Evolutionary conservation across 345 rosid species (phyloP).

Genomic region (Citrus reticulata): DNA sequence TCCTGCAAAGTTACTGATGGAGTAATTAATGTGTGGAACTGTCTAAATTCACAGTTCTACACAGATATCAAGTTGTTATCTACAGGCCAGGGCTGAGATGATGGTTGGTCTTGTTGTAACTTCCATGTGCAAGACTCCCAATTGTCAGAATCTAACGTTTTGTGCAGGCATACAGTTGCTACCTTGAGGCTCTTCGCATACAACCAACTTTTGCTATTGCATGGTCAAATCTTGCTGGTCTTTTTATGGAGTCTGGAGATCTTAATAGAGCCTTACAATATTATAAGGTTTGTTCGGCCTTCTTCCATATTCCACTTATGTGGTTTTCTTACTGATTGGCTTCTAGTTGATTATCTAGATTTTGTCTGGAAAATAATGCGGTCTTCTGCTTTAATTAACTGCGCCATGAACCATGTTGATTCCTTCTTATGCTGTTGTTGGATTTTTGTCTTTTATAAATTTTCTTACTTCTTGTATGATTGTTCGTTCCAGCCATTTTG

Average conservation of each 20-base stretch:
- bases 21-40: slow-evolving; percentile 62
- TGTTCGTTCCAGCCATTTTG: background rate
- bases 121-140: slow-evolving; percentile 63
- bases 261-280: slow-evolving; percentile 88
- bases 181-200: slow-evolving; percentile 89
- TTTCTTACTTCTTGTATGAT: background rate
- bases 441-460: background rate
- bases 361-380: background rate
- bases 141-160: slow-evolving; percentile 72
- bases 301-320: background rate
- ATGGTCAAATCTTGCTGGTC: slow-evolving; percentile 99
- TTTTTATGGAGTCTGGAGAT: slow-evolving; percentile 98
- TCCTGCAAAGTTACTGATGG: slow-evolving; percentile 57
- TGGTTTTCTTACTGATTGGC: background rate
- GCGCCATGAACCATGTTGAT: background rate
- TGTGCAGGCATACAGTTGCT: slow-evolving; percentile 99
- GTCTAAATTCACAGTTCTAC: slow-evolving; percentile 56
- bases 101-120: slow-evolving; percentile 78
- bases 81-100: slow-evolving; percentile 74
- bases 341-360: background rate
- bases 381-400: background rate
- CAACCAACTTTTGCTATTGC: slow-evolving; percentile 99
- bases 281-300: slow-evolving; percentile 62
- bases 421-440: background rate
- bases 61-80: slow-evolving; percentile 65